Base-by-base conservation (phyloP, 768 basidiomycete species). In the Grammothele lineata region DNA sequence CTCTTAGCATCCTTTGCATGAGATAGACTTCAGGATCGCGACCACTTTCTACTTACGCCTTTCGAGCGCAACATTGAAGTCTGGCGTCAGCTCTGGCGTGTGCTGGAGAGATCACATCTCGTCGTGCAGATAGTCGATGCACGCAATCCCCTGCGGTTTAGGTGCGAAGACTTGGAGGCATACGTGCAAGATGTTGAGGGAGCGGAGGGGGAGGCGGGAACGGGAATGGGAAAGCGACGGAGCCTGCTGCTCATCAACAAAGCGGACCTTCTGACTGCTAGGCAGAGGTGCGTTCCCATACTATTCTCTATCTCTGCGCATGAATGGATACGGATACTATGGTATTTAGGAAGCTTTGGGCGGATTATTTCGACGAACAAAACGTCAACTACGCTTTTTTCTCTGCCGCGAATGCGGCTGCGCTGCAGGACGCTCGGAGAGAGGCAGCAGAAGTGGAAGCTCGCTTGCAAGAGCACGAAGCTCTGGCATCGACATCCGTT, bases 51-150 rank as follows among this genome's bases (percentile, higher is more conserved):
- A n/a, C 73, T 97, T 1, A 95, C 94, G 0, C 95, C 93, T 4
- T 99, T 96, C 60, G 96, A 99, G 62, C 86, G 93, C 40, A 99
- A 98, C 61, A 69, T 99, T 25, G 94, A 98, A 72, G 96, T 99
- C 11, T 98, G 96, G 95, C 75, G 96, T 35, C 96, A 99, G 60
- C 77, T 99, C 7, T 99, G 96, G 96, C 77, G 96, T 42, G 96
- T 98, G 1, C 69, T 96, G 8, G 96, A 99, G 68, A 80, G 93
- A 18, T 96, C 95, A 1, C 90, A 96, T 57, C 79, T 99, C 19
- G 69, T 98, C 25, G 88, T 98, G 2, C 92, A 98, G 66, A 95
- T 99, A 41, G 89, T 96, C 42, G 96, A 99, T 61, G 92, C 92
- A 5, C 83, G 96, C 32, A 97, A 96, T 70, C 95, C 96, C 1